Conservation (phyloP, 2,329 filamentous ascomycete genomes). For the Thelonectria rubi region DNA sequence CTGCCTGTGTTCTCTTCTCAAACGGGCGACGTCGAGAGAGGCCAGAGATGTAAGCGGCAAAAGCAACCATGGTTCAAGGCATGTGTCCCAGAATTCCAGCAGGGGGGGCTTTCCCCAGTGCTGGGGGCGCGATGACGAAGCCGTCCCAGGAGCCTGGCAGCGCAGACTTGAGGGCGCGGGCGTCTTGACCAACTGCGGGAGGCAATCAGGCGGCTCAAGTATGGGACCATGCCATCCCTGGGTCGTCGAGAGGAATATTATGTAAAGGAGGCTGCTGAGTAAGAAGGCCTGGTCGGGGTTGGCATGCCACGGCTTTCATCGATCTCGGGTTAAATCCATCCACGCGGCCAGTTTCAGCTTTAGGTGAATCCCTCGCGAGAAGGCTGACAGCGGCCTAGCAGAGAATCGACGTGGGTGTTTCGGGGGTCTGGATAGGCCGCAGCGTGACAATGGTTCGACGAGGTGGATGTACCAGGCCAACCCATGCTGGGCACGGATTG, state of each 20-base stretch:
- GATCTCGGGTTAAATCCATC: constrained; percentile 33
- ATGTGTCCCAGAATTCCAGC: background rate
- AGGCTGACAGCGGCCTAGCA: constrained; percentile 28
- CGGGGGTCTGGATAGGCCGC: constrained; percentile 13
- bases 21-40: background rate
- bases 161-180: constrained; percentile 19
- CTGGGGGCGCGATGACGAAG: constrained; percentile 12
- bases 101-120: constrained; percentile 2
- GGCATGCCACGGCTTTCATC: constrained; percentile 25
- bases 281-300: constrained; percentile 18
- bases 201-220: constrained; percentile 19
- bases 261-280: constrained; percentile 24
- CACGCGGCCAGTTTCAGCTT: constrained; percentile 40
- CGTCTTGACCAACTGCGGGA: constrained; percentile 23
- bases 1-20: background rate
- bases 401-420: constrained; percentile 22
- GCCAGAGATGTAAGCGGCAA: background rate
- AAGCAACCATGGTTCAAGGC: background rate
- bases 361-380: constrained; percentile 36
- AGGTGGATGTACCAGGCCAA: constrained; percentile 18
- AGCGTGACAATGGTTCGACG: constrained; percentile 40
- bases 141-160: constrained; percentile 10
- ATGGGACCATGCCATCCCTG: constrained; percentile 18
- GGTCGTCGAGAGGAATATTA: constrained; percentile 8
- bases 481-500: constrained; percentile 35